phyloP scores from a whole-genome alignment of 768 basidiomycete genomes.

The Amanita phalloides region DNA sequence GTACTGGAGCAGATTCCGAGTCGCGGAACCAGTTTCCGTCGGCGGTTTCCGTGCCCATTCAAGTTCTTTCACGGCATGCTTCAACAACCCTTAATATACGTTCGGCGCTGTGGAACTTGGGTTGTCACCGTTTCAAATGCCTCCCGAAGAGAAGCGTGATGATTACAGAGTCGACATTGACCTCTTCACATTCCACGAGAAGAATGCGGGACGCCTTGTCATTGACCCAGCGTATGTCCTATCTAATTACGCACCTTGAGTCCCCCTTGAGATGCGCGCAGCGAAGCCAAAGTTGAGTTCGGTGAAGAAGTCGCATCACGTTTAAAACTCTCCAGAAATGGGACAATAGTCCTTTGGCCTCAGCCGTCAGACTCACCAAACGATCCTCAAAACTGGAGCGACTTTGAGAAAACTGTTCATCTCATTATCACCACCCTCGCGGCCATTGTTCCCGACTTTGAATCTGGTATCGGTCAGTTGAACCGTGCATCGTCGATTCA shows the following conservation, averaged over 20 bases:
- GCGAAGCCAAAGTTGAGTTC: conserved; percentile 46
- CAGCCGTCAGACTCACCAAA: conserved; percentile 33
- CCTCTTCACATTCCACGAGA: conserved; percentile 34
- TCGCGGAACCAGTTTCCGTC: too few relatives aligned
- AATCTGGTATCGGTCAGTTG: conserved; percentile 37
- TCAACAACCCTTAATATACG: too few relatives aligned
- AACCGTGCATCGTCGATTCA: background rate
- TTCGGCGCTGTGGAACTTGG: too few relatives aligned
- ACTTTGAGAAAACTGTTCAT: conserved; percentile 34
- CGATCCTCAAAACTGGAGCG: conserved; percentile 34
- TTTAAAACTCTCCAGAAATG: conserved; percentile 40
- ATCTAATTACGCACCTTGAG: background rate
- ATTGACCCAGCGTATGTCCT: conserved; percentile 42
- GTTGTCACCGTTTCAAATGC: background rate
- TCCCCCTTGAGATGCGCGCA: conserved; percentile 9
- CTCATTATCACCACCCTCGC: conserved; percentile 44
- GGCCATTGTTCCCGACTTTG: conserved; percentile 51
- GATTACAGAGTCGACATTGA: conserved; percentile 13
- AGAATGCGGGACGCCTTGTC: conserved; percentile 42
- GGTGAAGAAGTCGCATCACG: conserved; percentile 37
- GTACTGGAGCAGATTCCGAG: too few relatives aligned
- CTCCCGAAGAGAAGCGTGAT: background rate
- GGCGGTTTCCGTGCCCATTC: too few relatives aligned
- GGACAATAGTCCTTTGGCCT: conserved; percentile 49
- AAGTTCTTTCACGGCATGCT: too few relatives aligned